phyloP scores from a whole-genome alignment of 306 rosid genomes.

The Trichosanthes truncata region DNA sequence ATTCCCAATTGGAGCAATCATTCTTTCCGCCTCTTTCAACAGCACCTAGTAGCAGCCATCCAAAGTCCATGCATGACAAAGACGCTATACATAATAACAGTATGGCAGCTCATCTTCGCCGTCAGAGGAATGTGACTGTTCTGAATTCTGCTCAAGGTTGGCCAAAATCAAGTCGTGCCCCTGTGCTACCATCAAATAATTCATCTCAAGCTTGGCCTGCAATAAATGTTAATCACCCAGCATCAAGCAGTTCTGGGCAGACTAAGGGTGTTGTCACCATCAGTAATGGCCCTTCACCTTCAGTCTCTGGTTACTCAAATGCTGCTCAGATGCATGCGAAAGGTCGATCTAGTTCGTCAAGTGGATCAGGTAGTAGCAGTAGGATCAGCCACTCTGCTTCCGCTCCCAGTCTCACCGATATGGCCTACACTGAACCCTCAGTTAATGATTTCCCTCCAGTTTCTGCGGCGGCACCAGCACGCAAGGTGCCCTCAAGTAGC shows the following conservation, averaged over 20 bases:
- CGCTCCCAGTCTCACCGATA: slow-evolving; percentile 66
- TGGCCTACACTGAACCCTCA: slow-evolving; percentile 36
- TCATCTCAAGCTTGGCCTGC: slow-evolving; percentile 35
- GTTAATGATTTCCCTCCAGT: slow-evolving; percentile 76
- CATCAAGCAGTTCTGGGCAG: slow-evolving; percentile 15
- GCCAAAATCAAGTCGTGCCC: slow-evolving; percentile 56
- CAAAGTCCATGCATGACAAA: slow-evolving; percentile 36
- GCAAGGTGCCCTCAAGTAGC: slow-evolving; percentile 37
- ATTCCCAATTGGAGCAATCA: slow-evolving; percentile 44
- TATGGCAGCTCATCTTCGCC: slow-evolving; percentile 86
- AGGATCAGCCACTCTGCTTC: slow-evolving; percentile 64
- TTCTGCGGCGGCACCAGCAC: slow-evolving; percentile 42
- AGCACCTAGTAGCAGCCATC: slow-evolving; percentile 43
- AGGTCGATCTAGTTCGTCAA: slow-evolving; percentile 30
- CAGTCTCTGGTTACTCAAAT: slow-evolving; percentile 26
- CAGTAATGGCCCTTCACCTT: slow-evolving; percentile 19
- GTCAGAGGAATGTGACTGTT: slow-evolving; percentile 39
- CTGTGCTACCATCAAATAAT: slow-evolving; percentile 27
- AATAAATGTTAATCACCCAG: slow-evolving; percentile 19
- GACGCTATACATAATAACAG: slow-evolving; percentile 47
- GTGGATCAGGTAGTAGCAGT: slow-evolving; percentile 34
- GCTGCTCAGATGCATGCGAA: slow-evolving; percentile 26
- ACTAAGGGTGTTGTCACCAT: slow-evolving; percentile 14
- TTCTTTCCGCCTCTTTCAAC: slow-evolving; percentile 79
- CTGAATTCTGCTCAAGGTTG: slow-evolving; percentile 57